Percentiles rank a stretch among this genome's conserved stretches.
phyloP scores from a whole-genome alignment of 208 protist genomes.

The Trypanosomatidae sp. region DNA sequence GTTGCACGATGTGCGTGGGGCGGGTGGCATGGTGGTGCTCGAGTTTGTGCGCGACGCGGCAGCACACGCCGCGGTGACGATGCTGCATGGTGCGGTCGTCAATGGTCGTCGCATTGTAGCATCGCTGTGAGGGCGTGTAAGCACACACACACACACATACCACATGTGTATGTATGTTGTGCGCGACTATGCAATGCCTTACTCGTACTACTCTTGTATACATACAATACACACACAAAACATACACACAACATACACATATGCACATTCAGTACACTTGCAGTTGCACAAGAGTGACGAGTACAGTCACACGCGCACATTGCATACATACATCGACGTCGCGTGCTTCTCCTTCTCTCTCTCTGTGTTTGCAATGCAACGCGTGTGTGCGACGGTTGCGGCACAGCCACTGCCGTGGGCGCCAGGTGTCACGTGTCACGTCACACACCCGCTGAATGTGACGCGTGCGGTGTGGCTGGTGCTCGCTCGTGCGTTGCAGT shows the following conservation, averaged over 20 bases:
- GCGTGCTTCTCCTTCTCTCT: not conserved
- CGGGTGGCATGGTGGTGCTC: conserved; percentile 53
- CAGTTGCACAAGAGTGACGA: not conserved
- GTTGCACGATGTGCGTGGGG: conserved; percentile 34
- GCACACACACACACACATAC: not conserved
- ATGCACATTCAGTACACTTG: not conserved
- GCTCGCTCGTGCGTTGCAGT: conserved; percentile 18
- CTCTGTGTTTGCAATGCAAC: not conserved
- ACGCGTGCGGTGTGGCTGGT: conserved; percentile 14
- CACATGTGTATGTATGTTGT: not conserved
- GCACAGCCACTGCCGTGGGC: not conserved
- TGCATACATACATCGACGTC: not conserved
- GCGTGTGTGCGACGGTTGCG: not conserved
- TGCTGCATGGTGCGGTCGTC: conserved; percentile 47
- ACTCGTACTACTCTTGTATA: not conserved
- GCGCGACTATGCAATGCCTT: not conserved
- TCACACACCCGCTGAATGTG: conserved; percentile 49
- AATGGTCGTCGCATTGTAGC: conserved; percentile 55
- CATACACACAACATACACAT: not conserved
- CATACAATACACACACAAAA: not conserved
- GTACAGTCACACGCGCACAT: not conserved
- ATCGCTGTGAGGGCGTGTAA: conserved; percentile 10
- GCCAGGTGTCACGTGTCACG: conserved; percentile 4
- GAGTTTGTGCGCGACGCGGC: conserved; percentile 17
- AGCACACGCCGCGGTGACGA: conserved; percentile 16